Conservation (phyloP, 2,329 filamentous ascomycete genomes). For the Fusarium bulbicola region DNA sequence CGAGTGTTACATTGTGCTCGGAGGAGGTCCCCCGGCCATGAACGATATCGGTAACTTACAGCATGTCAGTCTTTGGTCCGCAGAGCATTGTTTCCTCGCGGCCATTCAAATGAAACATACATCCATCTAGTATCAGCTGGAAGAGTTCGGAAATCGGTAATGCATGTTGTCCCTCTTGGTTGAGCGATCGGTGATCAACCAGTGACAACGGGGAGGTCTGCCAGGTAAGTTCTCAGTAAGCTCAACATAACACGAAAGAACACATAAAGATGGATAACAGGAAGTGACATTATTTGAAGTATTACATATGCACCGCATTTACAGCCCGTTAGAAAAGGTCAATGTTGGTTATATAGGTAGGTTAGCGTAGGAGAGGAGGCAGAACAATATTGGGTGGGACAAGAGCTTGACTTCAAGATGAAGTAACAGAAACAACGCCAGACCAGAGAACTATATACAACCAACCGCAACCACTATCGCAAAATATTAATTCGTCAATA, state of each 20-base stretch:
- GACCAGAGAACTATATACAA: not conserved
- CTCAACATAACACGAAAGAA: not conserved
- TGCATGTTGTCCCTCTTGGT: not conserved
- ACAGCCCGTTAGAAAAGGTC: not conserved
- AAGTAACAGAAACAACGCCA: not conserved
- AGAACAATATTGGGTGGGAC: not conserved
- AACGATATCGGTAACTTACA: not conserved
- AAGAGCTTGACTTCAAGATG: too few species aligned
- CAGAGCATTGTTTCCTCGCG: not conserved
- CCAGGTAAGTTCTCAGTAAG: not conserved
- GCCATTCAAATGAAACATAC: not conserved
- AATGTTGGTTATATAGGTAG: not conserved
- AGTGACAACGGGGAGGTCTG: not conserved
- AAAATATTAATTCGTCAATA: too few species aligned
- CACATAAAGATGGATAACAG: not conserved
- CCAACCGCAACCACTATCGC: too few species aligned
- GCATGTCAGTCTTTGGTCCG: not conserved
- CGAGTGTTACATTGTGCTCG: not conserved
- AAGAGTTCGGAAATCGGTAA: not conserved
- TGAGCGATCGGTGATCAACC: not conserved
- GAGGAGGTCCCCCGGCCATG: not conserved
- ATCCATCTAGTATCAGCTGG: not conserved
- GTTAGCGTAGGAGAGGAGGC: not conserved
- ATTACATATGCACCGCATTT: rapidly evolving
- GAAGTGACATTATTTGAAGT: not conserved